Evolutionary conservation across 2,329 filamentous ascomycete genomes (phyloP), one percentile per base, ranked within the genome.

Genomic region (Epichloe gansuensis): DNA sequence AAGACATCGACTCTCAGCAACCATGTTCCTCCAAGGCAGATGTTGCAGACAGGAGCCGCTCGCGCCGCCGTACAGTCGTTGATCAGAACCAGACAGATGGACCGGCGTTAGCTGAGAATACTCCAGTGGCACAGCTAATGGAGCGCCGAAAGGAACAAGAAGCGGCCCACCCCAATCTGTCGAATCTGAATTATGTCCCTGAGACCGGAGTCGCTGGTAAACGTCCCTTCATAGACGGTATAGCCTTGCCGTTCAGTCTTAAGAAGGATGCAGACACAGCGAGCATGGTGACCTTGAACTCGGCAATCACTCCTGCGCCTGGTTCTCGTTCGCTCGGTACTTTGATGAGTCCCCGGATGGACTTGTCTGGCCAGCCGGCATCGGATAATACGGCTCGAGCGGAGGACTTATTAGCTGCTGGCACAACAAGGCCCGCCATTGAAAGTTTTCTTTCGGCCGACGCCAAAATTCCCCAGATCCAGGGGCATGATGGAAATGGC

Each of bases 171-270:
- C 63, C 72, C 3, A 69, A 72, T 1, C 68, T 74, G 0, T 68
- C 71, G 34, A 74, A 72, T 8, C 67, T 71, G 0, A 60, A 71
- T 34, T 70, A 69, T 47, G 60, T 64, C 0, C 66, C 75, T 44
- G 66, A 74, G 55, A 71, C 78, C 0, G 77, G 76, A 0, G 71
- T 74, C 3, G 72, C 74, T 0, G 78, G 78, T 5, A 85, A 83
- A 60, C 72, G 85, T 3, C 82, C 85, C 0, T 81, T 81, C 45
- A 72, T 85, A 5, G 80, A 79, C 21, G 82, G 84, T 0, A 78
- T 89, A 27, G 84, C 86, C 0, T 76, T 87, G 58, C 86, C 86
- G 0, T 90, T 90, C 61, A 85, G 78, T 52, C 64, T 90, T 13
- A 76, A 76, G 50, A 77, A 76, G 57, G 76, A 84, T 21, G 76